Evolutionary conservation across 1,284 basidiomycete genomes (phyloP), one percentile per base, ranked within the genome.

Genomic region (Rhodotorula sp.): DNA sequence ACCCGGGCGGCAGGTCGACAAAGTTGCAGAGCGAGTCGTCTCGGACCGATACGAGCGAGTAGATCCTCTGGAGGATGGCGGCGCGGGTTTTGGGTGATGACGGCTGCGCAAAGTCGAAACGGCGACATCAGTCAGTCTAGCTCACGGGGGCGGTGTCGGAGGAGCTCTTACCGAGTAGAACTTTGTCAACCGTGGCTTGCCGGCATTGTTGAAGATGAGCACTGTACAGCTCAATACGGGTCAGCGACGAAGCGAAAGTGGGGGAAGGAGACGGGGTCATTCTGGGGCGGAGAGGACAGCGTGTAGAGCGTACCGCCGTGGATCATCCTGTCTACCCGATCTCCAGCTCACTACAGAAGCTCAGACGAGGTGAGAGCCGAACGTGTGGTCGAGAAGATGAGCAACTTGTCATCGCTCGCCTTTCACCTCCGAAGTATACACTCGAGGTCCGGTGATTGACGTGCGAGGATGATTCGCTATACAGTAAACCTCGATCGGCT

Each of bases 131-230:
- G 7, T 52, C 51, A 52, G 51, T 14, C 1, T 10, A 14, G 12
- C 51, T 52, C 51, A 52, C 23, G 23, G 12, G 51, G 21, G 23
- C 51, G 10, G 18, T 14, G 4, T 3, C 3, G 3, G 51, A 14
- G n/a, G 23, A 5, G 39, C 14, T 3, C 51, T 39, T 20, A 71
- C 73, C 5, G 80, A 78, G 84, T 97, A 99, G 87, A 97, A 99
- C 83, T 97, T 98, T 77, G 92, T 91, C 69, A 99, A 84, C 61
- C 97, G 89, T 18, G 97, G 89, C 73, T 96, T 89, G 58, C 93
- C 94, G 75, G 87, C 87, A 62, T 89, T 93, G 82, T 91, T 95
- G 85, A 91, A 77, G 71, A 77, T 77, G 51, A 77, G 65, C 14
- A 75, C 73, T 69, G 70, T 43, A 43, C 39, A 43, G 39, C 39